phyloP scores from a whole-genome alignment of 192 early-diverging fungal genomes.

The Backusella australiensis region DNA sequence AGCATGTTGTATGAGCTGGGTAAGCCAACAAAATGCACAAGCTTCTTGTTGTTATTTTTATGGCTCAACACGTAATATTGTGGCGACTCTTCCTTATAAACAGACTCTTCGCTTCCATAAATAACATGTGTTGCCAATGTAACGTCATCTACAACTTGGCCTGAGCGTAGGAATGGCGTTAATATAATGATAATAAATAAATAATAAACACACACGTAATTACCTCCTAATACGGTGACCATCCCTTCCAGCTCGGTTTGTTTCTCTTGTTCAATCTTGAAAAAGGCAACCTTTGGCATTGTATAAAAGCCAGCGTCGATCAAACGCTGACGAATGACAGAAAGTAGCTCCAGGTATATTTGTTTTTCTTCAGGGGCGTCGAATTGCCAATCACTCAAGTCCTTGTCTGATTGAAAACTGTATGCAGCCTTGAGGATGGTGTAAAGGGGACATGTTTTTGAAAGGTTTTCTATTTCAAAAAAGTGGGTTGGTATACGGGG shows the following conservation, averaged over 20 bases:
- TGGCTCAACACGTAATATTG: background rate
- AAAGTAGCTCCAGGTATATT: slow-evolving; percentile 17
- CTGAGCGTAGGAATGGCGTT: background rate
- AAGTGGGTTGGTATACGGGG: slow-evolving; percentile 19
- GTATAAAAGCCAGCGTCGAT: slow-evolving; percentile 11
- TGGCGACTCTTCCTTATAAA: slow-evolving; percentile 1
- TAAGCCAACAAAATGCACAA: slow-evolving; percentile 65
- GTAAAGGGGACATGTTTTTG: slow-evolving; percentile 17
- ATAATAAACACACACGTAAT: background rate
- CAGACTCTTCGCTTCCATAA: slow-evolving; percentile 9
- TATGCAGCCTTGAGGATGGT: slow-evolving; percentile 29
- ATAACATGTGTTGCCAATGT: slow-evolving; percentile 19
- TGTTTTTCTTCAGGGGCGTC: slow-evolving; percentile 26
- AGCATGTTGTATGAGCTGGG: slow-evolving; percentile 67
- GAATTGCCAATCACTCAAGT: slow-evolving; percentile 31
- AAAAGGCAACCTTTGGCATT: slow-evolving; percentile 14
- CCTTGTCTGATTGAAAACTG: slow-evolving; percentile 25
- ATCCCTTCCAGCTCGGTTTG: slow-evolving; percentile 11
- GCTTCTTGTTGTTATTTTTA: slow-evolving; percentile 4
- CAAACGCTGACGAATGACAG: slow-evolving; percentile 14
- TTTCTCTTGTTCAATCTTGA: slow-evolving; percentile 3
- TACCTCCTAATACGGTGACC: slow-evolving; percentile 5
- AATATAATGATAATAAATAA: background rate
- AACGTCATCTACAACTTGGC: background rate
- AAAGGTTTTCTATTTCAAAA: slow-evolving; percentile 18